Evolutionary conservation across 192 early-diverging fungal species (phyloP).

Genomic region (Entomortierella chlamydospora): DNA sequence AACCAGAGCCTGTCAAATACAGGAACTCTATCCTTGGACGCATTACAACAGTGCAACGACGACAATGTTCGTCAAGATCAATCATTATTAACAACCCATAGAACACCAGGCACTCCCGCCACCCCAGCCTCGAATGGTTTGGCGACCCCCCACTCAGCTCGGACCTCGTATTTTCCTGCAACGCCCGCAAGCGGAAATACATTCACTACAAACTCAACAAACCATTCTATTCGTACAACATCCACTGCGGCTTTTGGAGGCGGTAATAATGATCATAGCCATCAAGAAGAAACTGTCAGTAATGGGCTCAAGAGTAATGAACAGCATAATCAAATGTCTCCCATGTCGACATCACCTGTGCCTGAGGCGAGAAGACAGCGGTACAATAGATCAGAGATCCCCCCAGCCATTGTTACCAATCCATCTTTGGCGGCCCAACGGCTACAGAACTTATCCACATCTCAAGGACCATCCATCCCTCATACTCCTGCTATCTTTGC

Average conservation of each 20-base stretch:
- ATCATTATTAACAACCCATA: slow-evolving; percentile 5
- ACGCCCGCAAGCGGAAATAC: slow-evolving; percentile 22
- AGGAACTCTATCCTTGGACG: background rate
- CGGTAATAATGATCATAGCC: background rate
- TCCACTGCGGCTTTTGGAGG: slow-evolving; percentile 7
- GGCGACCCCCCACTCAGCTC: slow-evolving; percentile 17
- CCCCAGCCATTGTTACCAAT: slow-evolving; percentile 15
- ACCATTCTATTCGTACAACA: background rate
- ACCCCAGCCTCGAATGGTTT: slow-evolving; percentile 9
- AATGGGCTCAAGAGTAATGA: background rate
- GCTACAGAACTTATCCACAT: background rate
- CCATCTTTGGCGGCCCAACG: background rate
- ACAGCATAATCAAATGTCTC: background rate
- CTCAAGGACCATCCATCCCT: slow-evolving; percentile 28
- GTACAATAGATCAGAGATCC: background rate
- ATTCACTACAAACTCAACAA: background rate
- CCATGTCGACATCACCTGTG: slow-evolving; percentile 1
- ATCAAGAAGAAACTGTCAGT: background rate
- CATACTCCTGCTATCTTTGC: background rate
- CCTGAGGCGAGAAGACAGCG: slow-evolving; percentile 9
- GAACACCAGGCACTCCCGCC: slow-evolving; percentile 16
- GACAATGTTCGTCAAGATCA: background rate
- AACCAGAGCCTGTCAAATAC: background rate
- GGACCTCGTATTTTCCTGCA: slow-evolving; percentile 32
- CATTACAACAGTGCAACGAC: slow-evolving; percentile 10